phyloP scores from a whole-genome alignment of 495 filamentous ascomycete genomes.

The Astrothelium macrocarpum region DNA sequence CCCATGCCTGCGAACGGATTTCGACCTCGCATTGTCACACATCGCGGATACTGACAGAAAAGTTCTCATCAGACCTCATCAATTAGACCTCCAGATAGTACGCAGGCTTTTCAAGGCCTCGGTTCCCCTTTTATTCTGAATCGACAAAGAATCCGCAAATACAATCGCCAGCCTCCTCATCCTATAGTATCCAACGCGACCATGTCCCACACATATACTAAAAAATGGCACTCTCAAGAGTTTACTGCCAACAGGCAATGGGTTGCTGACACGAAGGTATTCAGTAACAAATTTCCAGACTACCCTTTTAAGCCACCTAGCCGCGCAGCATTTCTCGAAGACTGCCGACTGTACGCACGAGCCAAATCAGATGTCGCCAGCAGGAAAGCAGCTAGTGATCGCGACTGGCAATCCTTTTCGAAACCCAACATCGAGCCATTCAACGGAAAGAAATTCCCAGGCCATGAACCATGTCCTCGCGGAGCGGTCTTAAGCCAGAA shows the following conservation, averaged over 20 bases:
- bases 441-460: conserved; percentile 7
- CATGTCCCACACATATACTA: conserved; percentile 1
- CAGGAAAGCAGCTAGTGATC: neutral
- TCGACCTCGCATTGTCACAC: too few relatives aligned
- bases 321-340: neutral
- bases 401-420: neutral
- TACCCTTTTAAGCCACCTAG: neutral
- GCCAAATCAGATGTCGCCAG: neutral
- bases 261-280: neutral
- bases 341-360: neutral
- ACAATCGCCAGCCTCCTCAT: neutral
- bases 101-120: too few relatives aligned
- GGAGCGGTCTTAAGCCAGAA: conserved; percentile 10
- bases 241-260: neutral
- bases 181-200: too few relatives aligned
- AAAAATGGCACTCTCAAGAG: conserved; percentile 4
- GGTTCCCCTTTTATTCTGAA: too few relatives aligned
- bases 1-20: too few relatives aligned
- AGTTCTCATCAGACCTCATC: neutral
- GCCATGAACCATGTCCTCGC: neutral
- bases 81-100: too few relatives aligned
- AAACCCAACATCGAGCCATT: neutral
- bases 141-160: neutral
- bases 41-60: too few relatives aligned
- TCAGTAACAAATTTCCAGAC: neutral